Conservation (phyloP, 345 rosid genomes). For the Eucalyptus shirleyi region DNA sequence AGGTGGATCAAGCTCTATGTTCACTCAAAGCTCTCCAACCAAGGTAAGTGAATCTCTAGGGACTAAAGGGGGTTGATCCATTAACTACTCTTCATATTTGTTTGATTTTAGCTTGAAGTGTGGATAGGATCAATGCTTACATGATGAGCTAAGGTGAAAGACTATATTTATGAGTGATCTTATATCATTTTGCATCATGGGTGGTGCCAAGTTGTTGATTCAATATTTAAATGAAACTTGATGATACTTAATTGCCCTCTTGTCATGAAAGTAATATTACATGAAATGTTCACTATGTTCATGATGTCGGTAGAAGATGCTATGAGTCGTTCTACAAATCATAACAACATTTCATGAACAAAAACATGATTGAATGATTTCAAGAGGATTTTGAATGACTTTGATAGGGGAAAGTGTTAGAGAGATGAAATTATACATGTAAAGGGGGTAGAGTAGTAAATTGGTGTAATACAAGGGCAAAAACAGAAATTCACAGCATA, state of each 20-base stretch:
- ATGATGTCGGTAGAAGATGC: neutral
- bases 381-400: neutral
- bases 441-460: neutral
- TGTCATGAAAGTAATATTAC: neutral
- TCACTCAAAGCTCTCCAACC: neutral
- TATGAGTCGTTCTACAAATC: neutral
- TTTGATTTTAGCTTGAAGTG: neutral
- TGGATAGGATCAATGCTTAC: neutral
- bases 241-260: neutral
- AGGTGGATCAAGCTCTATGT: neutral
- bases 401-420: neutral
- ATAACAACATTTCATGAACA: neutral
- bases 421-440: neutral
- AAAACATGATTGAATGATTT: neutral
- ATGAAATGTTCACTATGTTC: neutral
- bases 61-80: neutral
- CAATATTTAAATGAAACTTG: no score
- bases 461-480: neutral
- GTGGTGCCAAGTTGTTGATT: neutral
- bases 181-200: neutral
- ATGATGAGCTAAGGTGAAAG: neutral
- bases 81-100: no score
- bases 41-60: neutral
- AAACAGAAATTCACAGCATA: neutral
- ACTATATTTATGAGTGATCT: neutral